Base-by-base conservation (phyloP, 352 stramenopile species). In the Peronospora belbahrii region DNA sequence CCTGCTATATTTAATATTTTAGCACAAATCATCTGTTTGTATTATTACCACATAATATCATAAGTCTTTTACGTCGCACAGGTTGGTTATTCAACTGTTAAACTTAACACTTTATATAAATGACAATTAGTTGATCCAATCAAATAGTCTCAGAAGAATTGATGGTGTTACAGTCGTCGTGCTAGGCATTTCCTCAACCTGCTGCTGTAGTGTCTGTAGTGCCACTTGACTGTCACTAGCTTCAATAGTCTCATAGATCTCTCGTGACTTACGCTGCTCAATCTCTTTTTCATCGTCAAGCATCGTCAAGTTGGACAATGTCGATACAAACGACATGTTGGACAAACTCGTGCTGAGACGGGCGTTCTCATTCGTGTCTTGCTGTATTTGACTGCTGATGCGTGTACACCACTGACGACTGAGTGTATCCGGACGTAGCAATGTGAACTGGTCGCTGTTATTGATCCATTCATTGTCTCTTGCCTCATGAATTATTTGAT, bases 401-500 rank as follows among this genome's bases (percentile, higher is more conserved):
- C 43, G 57, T 10, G 18, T 59, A 28, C 22, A 62, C 53, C 24
- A 65, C 23, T 42, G 40, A 32, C 52, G 68, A 23, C 18, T 50
- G 9, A 85, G 37, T 22, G 62, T 70, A 25, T 79, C 61, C 1
- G 66, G 61, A 15, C 68, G 74, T 7, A 85, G 52, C 35, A 85
- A 27, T 6, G 70, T 78, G 52, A 85, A 83, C 38, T 66, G 64
- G 34, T 80, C 67, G 45, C 54, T 71, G 42, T 40, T 60, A 40
- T 74, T 66, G 48, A 82, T 71, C 24, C 74, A 81, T 30, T 85
- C 68, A 17, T 76, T 42, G 14, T 83, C 66, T 38, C 70, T 63
- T 3, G 37, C 65, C 2, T 22, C 42, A 10, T 52, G 38, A 14
- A 18, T 56, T 3, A 10, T 31, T 28, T 36, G 32, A 4, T 0